Conservation (phyloP, 2,329 filamentous ascomycete genomes). For the Lecanicillium sp. region DNA sequence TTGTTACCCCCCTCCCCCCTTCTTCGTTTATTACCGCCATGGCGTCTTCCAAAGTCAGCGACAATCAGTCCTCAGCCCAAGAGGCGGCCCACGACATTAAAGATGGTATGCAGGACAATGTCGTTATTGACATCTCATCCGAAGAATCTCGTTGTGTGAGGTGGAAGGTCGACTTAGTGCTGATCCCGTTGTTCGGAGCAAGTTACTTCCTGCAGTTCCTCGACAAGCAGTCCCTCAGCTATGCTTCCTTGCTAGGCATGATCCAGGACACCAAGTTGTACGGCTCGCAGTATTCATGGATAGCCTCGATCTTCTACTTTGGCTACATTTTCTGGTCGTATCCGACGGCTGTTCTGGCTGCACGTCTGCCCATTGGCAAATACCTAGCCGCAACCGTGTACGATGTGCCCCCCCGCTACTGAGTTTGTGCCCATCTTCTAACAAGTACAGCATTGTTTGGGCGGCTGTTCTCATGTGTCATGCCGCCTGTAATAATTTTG, state of each 20-base stretch:
- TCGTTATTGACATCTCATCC: too few species aligned
- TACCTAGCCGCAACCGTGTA: constrained; percentile 40
- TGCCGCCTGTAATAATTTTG: constrained; percentile 12
- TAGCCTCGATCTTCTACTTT: constrained; percentile 35
- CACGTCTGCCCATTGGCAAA: constrained; percentile 36
- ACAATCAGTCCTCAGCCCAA: too few species aligned
- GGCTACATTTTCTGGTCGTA: constrained; percentile 38
- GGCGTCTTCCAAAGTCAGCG: too few species aligned
- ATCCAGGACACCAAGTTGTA: constrained; percentile 35
- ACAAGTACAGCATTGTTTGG: constrained; percentile 14
- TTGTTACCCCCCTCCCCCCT: too few species aligned
- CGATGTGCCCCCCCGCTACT: too few species aligned
- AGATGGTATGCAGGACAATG: too few species aligned
- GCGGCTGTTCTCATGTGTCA: constrained; percentile 12
- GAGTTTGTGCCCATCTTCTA: too few species aligned
- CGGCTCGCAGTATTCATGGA: constrained; percentile 40
- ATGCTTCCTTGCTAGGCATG: constrained; percentile 37
- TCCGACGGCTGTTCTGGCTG: constrained; percentile 44
- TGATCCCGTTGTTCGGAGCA: too few species aligned
- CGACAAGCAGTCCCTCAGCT: constrained; percentile 41
- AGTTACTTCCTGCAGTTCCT: constrained; percentile 35
- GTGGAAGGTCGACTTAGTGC: too few species aligned
- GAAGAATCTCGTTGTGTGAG: too few species aligned
- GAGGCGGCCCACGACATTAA: too few species aligned
- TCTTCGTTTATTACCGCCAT: too few species aligned